Base-by-base conservation (phyloP, 768 basidiomycete genomes). In the Phlebiopsis flavidoalba region DNA sequence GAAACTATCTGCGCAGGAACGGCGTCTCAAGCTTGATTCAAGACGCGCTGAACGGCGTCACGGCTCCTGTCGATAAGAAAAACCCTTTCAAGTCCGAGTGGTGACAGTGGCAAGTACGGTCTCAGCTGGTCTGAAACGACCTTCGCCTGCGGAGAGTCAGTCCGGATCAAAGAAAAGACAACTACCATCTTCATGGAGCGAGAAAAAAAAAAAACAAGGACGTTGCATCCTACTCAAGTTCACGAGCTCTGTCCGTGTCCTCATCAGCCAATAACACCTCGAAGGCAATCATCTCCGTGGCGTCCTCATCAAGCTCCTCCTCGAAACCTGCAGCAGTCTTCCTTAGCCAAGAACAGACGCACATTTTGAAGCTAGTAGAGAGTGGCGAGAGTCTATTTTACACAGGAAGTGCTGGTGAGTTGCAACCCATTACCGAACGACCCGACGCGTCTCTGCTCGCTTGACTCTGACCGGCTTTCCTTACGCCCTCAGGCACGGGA, bases 351-450 rank as follows among this genome's bases (percentile, higher is more conserved):
- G 95, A 98, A 69, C 97, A 99, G 74, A 86, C 78, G 55, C 83
- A 88, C 61, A 91, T 99, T 52, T 76, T 97, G 62, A 80, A 83
- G 60, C 78, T 97, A 37, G 95, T 95, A 0, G 76, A 87, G 36
- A 77, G 83, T 12, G 86, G 84, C 2, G 72, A 85, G 50, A 96
- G 86, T 67, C 69, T 98, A 33, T 99, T 99, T 69, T 99, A 98
- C 72, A 99, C 96, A 1, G 97, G 97, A 26, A 93, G 91, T 77
- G 97, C 97, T 61, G 96, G 95, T 97, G 64, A 64, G 86, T 51
- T 47, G 36, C 22, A 14, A 11, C 14, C 43, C 4, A 8, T 37
- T 59, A 31, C 40, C 45, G 21, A 47, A 31, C 33, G 55, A 52
- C 48, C 59, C 63, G 17, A 36, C 51, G 43, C n/a, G 55, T 58